Conservation (phyloP, 768 basidiomycete species). For the Neoboletus brunneissimus region DNA sequence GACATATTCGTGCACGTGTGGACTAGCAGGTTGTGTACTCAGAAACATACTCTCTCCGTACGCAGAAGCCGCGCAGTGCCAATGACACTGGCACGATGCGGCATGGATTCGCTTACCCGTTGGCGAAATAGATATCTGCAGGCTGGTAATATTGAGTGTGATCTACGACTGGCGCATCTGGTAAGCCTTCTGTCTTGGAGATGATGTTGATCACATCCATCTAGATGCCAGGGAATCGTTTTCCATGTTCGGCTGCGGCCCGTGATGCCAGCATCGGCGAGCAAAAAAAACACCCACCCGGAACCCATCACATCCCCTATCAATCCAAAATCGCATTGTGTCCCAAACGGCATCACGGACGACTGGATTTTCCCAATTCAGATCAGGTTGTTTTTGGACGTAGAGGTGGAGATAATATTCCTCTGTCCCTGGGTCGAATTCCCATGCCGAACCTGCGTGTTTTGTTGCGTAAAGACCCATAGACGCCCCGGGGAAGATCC, state of each 20-base stretch:
- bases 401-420: slow-evolving; percentile 77
- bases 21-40: slow-evolving; percentile 37
- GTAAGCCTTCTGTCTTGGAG: slow-evolving; percentile 59
- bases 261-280: neutral
- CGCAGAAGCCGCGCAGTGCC: slow-evolving; percentile 4
- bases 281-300: slow-evolving; percentile 43
- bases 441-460: slow-evolving; percentile 62
- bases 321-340: slow-evolving; percentile 72
- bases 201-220: slow-evolving; percentile 73
- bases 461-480: neutral
- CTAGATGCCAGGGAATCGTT: slow-evolving; percentile 28
- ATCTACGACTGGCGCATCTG: slow-evolving; percentile 60
- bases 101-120: slow-evolving; percentile 45
- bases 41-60: neutral
- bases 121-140: slow-evolving; percentile 51
- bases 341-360: slow-evolving; percentile 59
- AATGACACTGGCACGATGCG: slow-evolving; percentile 3
- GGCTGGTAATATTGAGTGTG: slow-evolving; percentile 52
- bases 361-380: slow-evolving; percentile 73
- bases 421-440: slow-evolving; percentile 57
- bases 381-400: slow-evolving; percentile 64
- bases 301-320: slow-evolving; percentile 73
- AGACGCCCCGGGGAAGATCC: neutral
- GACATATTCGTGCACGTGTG: slow-evolving; percentile 63
- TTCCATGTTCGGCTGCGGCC: neutral